These are phyloP conservation scores for Theileria sp. DNA, from an alignment of 169 alveolate species.

Conservation along the genomic window DNA sequence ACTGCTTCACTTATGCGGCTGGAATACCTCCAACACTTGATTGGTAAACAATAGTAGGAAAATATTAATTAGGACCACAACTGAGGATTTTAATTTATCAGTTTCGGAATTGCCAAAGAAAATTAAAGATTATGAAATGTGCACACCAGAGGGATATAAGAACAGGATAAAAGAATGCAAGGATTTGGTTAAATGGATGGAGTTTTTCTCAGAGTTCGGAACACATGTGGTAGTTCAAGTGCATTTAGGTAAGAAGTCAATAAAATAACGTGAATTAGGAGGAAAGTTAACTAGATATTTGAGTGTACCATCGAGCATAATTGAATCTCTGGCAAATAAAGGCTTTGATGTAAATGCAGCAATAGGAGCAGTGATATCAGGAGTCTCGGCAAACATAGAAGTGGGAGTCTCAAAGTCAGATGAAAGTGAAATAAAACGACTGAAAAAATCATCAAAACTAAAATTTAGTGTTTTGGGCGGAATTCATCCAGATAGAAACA, in stretches of 20 bases:
- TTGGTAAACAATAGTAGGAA: constrained; percentile 17
- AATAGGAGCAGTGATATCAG: constrained; percentile 44
- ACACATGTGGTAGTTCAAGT: constrained; percentile 60
- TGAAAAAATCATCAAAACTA: constrained; percentile 43
- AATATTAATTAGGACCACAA: constrained; percentile 30
- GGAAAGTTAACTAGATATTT: constrained; percentile 54
- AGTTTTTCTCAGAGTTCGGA: constrained; percentile 53
- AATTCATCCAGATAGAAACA: constrained; percentile 52
- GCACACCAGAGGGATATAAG: constrained; percentile 37
- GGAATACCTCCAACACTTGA: constrained; percentile 68
- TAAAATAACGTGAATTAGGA: constrained; percentile 9
- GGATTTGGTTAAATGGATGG: constrained; percentile 51
- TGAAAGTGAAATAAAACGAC: constrained; percentile 20
- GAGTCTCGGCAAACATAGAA: constrained; percentile 13
- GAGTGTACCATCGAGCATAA: constrained; percentile 37
- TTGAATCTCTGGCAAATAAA: constrained; percentile 33
- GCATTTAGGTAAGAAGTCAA: constrained; percentile 29
- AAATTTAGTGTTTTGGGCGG: constrained; percentile 64
- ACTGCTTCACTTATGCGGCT: constrained; percentile 69
- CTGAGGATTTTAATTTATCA: constrained; percentile 43
- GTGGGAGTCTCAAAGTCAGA: constrained; percentile 14
- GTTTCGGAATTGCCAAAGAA: constrained; percentile 30
- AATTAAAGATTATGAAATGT: constrained; percentile 18
- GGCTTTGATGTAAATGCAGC: constrained; percentile 54
- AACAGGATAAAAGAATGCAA: constrained; percentile 42